Percentiles rank a stretch among this genome's conserved stretches.
These are phyloP conservation scores for Naganishia vishniacii DNA, from an alignment of 768 basidiomycete species.

Conservation along the genomic window DNA sequence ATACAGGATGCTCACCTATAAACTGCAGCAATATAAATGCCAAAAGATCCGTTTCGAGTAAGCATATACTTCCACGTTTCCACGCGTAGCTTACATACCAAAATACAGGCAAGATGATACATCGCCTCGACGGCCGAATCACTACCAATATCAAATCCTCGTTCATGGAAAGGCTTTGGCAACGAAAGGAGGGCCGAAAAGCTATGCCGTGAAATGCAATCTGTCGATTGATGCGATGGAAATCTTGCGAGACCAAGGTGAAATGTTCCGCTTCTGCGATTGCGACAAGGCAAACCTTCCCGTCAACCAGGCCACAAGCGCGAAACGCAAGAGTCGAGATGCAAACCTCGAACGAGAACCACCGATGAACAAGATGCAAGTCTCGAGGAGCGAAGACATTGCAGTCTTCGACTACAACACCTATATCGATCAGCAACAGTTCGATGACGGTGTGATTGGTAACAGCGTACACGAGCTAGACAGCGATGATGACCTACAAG, in stretches of 20 bases:
- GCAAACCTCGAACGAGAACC: background rate
- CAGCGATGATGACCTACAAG: background rate
- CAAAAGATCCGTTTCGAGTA: conserved; percentile 23
- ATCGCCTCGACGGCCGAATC: background rate
- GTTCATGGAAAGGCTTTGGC: background rate
- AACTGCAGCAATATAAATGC: conserved; percentile 21
- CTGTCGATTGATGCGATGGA: conserved; percentile 2
- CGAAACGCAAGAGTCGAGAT: background rate
- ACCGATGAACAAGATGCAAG: background rate
- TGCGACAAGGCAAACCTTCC: conserved; percentile 2
- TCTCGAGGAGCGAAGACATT: background rate
- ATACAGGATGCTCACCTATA: background rate
- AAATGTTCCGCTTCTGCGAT: background rate
- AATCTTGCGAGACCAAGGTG: conserved; percentile 2
- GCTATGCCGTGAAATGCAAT: conserved; percentile 7
- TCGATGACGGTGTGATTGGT: background rate
- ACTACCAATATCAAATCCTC: background rate
- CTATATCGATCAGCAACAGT: background rate
- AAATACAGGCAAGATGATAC: background rate
- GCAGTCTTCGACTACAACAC: conserved; percentile 13
- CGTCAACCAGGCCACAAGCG: background rate
- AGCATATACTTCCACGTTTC: background rate
- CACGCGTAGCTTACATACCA: no score
- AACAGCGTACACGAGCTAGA: background rate
- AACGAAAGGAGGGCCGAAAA: background rate